These are phyloP conservation scores for Nothophoma quercina DNA, from an alignment of 2,329 filamentous ascomycete species.

Conservation along the genomic window DNA sequence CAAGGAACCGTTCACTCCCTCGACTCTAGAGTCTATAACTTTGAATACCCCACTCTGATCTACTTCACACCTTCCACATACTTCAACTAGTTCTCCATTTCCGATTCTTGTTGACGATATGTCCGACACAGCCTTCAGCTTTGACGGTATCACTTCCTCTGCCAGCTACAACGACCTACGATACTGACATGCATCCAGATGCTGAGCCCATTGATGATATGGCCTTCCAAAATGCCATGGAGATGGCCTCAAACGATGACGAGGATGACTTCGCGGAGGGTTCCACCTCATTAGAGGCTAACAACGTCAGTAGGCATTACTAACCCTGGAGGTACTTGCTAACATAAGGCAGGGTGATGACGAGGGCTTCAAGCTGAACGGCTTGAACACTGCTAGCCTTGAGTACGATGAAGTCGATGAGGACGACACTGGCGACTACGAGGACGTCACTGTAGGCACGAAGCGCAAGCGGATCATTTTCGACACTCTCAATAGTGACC, in stretches of 20 bases:
- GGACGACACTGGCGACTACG: conserved; percentile 18
- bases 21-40: not conserved
- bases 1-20: conserved; percentile 3
- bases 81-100: not conserved
- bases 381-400: conserved; percentile 13
- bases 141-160: conserved; percentile 22
- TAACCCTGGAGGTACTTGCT: not conserved
- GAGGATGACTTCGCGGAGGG: conserved; percentile 17
- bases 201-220: conserved; percentile 14
- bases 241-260: conserved; percentile 12
- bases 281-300: not conserved
- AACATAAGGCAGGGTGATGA: conserved; percentile 18
- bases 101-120: conserved; percentile 14
- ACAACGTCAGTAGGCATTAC: conserved; percentile 12
- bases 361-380: conserved; percentile 30
- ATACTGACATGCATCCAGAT: conserved; percentile 17
- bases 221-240: conserved; percentile 13
- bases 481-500: conserved; percentile 8
- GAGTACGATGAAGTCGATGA: conserved; percentile 15
- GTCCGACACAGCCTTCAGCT: conserved; percentile 20
- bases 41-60: not conserved
- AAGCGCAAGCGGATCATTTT: conserved; percentile 29
- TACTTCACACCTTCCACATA: not conserved
- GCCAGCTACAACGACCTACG: not conserved
- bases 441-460: conserved; percentile 6